Base-by-base conservation (phyloP, 176 grass and related monocot species). In the Carex pumila region DNA sequence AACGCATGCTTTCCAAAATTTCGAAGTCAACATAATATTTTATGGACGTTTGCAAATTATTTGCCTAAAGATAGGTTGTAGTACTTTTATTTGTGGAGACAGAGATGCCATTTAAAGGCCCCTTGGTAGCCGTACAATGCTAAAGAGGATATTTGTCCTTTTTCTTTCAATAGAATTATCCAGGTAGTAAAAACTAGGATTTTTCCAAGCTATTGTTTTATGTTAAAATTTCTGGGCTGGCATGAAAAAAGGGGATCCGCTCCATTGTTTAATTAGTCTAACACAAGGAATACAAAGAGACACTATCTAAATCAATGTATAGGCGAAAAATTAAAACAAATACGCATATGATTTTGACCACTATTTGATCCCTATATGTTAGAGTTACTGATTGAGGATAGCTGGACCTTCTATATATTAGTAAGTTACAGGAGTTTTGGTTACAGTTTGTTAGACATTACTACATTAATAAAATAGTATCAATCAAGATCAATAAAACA, bases 141-240 rank as follows among this genome's bases (percentile, higher is more conserved):
- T 7, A 77, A 77, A 56, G 47, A 12, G 13, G 73, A 56, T 77
- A 56, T 17, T 71, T 77, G 50, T 53, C 39, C 73, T 55, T 54
- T 77, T 77, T 56, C 50, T 77, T 77, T 55, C 50, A 77, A 77
- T 77, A 77, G 73, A 22, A 77, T 77, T 77, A 17, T 77, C 73
- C 73, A 77, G 73, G 73, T 77, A 76, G 21, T 76, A 5, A 12
- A 39, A 5, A 5, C 17, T 61, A 2, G 19, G 7, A 7, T 61
- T 61, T 61, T 61, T 19, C 18, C 18, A 2, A 19, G 58, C n/a
- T 61, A 31, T 32, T 25, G 62, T 65, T 65, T 30, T 30, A 31
- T 12, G 62, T 12, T 65, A 65, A 65, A 65, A 32, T 65, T 65
- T 64, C 10, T 65, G 61, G 61, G 61, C 22, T 64, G 61, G 6